phyloP scores from a whole-genome alignment of 2,329 filamentous ascomycete species.

The Purpureocillium lavendulum region DNA sequence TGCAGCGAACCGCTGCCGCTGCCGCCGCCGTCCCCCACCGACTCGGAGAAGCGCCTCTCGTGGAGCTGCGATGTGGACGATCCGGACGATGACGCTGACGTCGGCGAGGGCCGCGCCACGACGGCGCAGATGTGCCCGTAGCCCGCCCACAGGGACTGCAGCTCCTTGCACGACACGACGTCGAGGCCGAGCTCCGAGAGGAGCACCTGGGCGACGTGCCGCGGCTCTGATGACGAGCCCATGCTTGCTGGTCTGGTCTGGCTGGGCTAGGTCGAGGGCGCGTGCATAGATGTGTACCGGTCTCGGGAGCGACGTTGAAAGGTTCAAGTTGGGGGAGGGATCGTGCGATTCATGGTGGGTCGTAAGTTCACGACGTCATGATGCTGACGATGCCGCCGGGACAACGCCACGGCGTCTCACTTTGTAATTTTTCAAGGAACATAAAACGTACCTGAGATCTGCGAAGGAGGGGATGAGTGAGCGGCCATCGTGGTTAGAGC shows the following conservation, averaged over 20 bases:
- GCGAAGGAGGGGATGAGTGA: no score
- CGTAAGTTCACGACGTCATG: no score
- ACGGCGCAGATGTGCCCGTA: conserved; percentile 50
- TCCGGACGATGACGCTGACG: no score
- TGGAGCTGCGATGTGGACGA: background rate
- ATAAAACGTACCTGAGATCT: no score
- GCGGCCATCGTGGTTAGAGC: no score
- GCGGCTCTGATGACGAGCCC: conserved; percentile 9
- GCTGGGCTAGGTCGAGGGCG: background rate
- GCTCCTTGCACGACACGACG: conserved; percentile 25
- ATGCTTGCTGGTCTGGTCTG: background rate
- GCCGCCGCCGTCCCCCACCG: background rate
- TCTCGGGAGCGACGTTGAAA: no score
- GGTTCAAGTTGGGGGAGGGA: no score
- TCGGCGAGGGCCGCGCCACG: conserved; percentile 28
- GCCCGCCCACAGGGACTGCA: conserved; percentile 42
- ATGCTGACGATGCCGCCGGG: no score
- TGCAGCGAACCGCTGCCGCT: conserved; percentile 16
- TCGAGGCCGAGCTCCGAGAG: conserved; percentile 30
- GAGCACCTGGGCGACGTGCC: conserved; percentile 28
- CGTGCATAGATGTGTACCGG: background rate
- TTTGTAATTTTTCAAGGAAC: no score
- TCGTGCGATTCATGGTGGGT: no score
- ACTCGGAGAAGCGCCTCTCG: background rate
- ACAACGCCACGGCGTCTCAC: no score